phyloP scores from a whole-genome alignment of 2,329 filamentous ascomycete species.

The Xylaria sp. region DNA sequence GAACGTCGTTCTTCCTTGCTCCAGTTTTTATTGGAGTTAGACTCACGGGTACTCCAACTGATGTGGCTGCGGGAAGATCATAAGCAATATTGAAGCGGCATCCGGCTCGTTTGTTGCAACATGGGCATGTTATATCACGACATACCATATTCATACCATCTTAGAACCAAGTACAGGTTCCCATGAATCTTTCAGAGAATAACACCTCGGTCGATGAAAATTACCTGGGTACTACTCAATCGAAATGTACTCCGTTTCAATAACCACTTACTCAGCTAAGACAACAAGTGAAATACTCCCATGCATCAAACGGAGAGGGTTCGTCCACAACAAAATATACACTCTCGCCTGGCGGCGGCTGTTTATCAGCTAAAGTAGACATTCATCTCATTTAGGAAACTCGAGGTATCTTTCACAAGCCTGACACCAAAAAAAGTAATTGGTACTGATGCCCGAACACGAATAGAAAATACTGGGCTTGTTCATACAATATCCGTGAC shows the following conservation, averaged over 20 bases:
- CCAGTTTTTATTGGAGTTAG: background rate
- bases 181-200: background rate
- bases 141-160: no score
- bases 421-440: constrained; percentile 20
- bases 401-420: constrained; percentile 19
- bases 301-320: background rate
- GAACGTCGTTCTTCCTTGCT: background rate
- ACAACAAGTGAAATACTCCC: background rate
- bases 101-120: background rate
- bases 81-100: background rate
- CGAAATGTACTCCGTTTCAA: no score
- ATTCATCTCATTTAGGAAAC: constrained; percentile 23
- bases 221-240: no score
- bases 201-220: no score
- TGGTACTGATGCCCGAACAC: constrained; percentile 15
- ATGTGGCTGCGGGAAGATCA: background rate
- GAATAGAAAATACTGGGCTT: constrained; percentile 22
- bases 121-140: background rate
- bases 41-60: background rate
- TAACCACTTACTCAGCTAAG: background rate
- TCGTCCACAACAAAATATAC: background rate
- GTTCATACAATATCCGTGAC: constrained; percentile 34
- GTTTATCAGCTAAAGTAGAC: constrained; percentile 8
- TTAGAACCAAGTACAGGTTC: no score
- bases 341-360: background rate